Percentiles rank a stretch among this genome's conserved stretches.
Conservation (phyloP, 208 protist species). For the Angomonas deanei region DNA sequence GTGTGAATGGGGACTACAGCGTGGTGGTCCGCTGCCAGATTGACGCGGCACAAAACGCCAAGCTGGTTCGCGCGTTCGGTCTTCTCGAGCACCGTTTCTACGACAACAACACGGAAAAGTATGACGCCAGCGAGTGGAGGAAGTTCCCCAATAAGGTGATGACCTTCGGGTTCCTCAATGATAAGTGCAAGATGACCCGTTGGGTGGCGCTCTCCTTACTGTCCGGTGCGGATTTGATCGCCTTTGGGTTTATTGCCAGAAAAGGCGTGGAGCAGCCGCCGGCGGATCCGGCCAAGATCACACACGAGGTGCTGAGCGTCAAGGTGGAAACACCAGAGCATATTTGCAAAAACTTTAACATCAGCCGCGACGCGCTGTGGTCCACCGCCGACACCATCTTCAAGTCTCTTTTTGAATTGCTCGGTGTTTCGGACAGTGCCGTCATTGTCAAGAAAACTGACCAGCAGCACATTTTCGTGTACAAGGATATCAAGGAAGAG, state of each 20-base stretch:
- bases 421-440: conserved; percentile 33
- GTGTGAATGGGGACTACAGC: conserved; percentile 66
- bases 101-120: conserved; percentile 16
- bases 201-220: conserved; percentile 83
- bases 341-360: conserved; percentile 58
- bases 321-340: conserved; percentile 45
- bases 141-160: conserved; percentile 44
- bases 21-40: conserved; percentile 84
- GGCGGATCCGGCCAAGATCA: conserved; percentile 21
- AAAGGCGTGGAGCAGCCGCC: conserved; percentile 28
- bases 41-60: conserved; percentile 49
- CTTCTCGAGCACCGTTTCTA: conserved; percentile 64
- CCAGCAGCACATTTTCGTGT: conserved; percentile 22
- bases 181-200: conserved; percentile 77
- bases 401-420: conserved; percentile 41
- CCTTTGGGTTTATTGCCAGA: conserved; percentile 78
- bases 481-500: conserved; percentile 32
- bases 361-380: conserved; percentile 77
- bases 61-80: conserved; percentile 68
- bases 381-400: conserved; percentile 67
- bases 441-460: conserved; percentile 61
- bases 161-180: conserved; percentile 51
- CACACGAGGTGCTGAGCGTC: conserved; percentile 59
- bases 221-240: conserved; percentile 61
- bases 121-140: conserved; percentile 50